phyloP scores from a whole-genome alignment of 1,284 basidiomycete species.

The Apiotrichum akiyoshidainum region DNA sequence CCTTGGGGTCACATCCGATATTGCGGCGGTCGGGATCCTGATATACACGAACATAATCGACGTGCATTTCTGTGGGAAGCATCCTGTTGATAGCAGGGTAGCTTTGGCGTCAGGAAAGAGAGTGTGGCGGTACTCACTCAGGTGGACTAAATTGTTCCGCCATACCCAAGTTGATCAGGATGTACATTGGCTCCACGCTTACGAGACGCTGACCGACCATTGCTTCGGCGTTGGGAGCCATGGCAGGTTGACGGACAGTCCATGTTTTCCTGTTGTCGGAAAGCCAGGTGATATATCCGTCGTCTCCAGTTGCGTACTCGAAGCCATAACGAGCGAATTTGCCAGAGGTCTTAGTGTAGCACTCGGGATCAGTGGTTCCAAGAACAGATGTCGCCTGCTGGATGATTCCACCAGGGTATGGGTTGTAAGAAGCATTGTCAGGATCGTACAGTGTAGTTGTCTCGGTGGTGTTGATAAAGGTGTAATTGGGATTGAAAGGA shows the following conservation, averaged over 20 bases:
- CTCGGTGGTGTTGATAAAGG: conserved; percentile 56
- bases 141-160: conserved; percentile 53
- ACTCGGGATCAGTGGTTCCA: conserved; percentile 53
- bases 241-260: conserved; percentile 58
- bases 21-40: conserved; percentile 48
- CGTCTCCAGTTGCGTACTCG: conserved; percentile 63
- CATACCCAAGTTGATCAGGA: conserved; percentile 51
- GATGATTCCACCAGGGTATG: conserved; percentile 69
- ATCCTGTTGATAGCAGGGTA: conserved; percentile 54
- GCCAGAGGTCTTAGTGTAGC: conserved; percentile 56
- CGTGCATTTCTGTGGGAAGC: conserved; percentile 51
- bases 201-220: conserved; percentile 64
- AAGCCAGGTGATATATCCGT: conserved; percentile 66
- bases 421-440: conserved; percentile 62
- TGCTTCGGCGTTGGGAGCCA: conserved; percentile 58
- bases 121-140: conserved; percentile 58
- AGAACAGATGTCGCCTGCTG: conserved; percentile 75
- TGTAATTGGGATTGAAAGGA: conserved; percentile 64
- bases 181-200: conserved; percentile 66
- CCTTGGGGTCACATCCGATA: conserved; percentile 46
- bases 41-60: conserved; percentile 55
- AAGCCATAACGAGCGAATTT: conserved; percentile 59
- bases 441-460: conserved; percentile 35
- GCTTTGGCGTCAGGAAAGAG: conserved; percentile 38
- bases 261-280: conserved; percentile 57